A percentile compares a stretch with the other conserved stretches of the same genome.
Conservation (phyloP, 2,329 filamentous ascomycete genomes). For the Fusarium pininemorale region DNA sequence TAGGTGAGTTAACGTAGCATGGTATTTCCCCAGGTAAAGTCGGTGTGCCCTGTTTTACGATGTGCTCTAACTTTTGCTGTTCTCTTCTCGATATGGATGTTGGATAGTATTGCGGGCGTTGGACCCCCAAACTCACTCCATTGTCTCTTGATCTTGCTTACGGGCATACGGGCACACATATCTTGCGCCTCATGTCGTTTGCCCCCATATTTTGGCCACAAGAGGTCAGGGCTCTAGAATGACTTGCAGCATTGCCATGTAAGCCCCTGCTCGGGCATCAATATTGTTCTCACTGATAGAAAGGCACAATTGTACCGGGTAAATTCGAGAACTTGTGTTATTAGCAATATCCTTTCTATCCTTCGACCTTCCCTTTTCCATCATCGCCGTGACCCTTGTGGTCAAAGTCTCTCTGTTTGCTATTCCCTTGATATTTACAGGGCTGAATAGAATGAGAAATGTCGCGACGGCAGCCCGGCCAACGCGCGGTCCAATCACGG, state of each 20-base stretch:
- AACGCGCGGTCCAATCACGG: slow-evolving; percentile 39
- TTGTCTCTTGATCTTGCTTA: slow-evolving; percentile 2
- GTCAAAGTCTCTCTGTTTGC: not conserved
- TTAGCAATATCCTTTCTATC: not conserved
- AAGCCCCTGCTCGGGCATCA: slow-evolving; percentile 15
- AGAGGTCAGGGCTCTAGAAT: slow-evolving; percentile 18
- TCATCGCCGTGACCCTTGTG: not conserved
- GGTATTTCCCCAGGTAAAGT: slow-evolving; percentile 21
- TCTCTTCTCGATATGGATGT: not conserved
- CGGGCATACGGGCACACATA: not conserved
- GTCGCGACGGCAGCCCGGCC: slow-evolving; percentile 13
- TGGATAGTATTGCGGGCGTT: not conserved
- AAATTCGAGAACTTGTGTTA: not conserved
- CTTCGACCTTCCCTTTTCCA: not conserved
- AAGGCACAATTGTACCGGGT: not conserved
- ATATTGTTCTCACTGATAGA: not conserved
- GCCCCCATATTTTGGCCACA: slow-evolving; percentile 7
- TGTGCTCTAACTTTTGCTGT: not conserved
- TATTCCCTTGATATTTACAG: slow-evolving; percentile 11
- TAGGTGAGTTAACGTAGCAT: slow-evolving; percentile 11
- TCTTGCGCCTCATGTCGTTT: slow-evolving; percentile 12
- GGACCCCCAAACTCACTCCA: slow-evolving; percentile 19
- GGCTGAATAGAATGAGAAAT: slow-evolving; percentile 19
- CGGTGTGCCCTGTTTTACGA: slow-evolving; percentile 18
- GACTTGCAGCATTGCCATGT: not conserved